A percentile compares a stretch with the other conserved stretches of the same genome.
These are phyloP conservation scores for Leishmania martiniquensis DNA, from an alignment of 208 protist species.

Conservation along the genomic window DNA sequence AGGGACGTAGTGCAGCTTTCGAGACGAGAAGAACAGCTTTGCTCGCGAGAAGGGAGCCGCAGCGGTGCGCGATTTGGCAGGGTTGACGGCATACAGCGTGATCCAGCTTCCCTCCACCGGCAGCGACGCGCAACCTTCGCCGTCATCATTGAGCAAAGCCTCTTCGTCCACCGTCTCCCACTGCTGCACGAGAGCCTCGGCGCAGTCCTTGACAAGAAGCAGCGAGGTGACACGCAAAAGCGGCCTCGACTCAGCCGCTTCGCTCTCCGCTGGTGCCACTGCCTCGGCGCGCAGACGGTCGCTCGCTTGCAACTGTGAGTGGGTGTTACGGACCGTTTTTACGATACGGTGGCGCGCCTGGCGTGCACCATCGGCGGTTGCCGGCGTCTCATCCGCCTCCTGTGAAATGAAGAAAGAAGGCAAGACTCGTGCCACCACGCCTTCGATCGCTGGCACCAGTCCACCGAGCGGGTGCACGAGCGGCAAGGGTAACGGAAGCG, in stretches of 20 bases:
- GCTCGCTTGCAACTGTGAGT: slow-evolving; percentile 46
- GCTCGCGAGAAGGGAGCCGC: slow-evolving; percentile 62
- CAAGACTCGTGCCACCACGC: slow-evolving; percentile 67
- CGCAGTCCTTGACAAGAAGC: slow-evolving; percentile 45
- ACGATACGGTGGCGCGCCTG: slow-evolving; percentile 9
- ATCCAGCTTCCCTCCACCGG: slow-evolving; percentile 56
- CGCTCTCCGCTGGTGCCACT: neutral
- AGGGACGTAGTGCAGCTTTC: slow-evolving; percentile 50
- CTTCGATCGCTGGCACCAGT: slow-evolving; percentile 72
- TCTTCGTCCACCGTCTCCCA: slow-evolving; percentile 56
- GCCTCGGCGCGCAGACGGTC: slow-evolving; percentile 24
- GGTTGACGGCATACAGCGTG: slow-evolving; percentile 68
- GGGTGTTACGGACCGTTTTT: slow-evolving; percentile 43
- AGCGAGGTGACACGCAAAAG: slow-evolving; percentile 60
- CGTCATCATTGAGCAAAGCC: slow-evolving; percentile 15
- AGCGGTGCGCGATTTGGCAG: slow-evolving; percentile 48
- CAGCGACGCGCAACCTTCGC: slow-evolving; percentile 34
- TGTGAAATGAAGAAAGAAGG: slow-evolving; percentile 69
- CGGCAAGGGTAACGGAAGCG: slow-evolving; percentile 43
- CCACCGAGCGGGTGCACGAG: slow-evolving; percentile 70
- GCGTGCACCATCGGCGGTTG: slow-evolving; percentile 13
- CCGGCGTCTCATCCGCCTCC: neutral
- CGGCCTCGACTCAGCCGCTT: slow-evolving; percentile 1
- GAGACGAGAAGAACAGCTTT: slow-evolving; percentile 70
- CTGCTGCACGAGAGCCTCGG: slow-evolving; percentile 72